These are phyloP conservation scores for Hyphopichia khmerensis DNA, from an alignment of 1,139 yeast genomes.

Conservation along the genomic window DNA sequence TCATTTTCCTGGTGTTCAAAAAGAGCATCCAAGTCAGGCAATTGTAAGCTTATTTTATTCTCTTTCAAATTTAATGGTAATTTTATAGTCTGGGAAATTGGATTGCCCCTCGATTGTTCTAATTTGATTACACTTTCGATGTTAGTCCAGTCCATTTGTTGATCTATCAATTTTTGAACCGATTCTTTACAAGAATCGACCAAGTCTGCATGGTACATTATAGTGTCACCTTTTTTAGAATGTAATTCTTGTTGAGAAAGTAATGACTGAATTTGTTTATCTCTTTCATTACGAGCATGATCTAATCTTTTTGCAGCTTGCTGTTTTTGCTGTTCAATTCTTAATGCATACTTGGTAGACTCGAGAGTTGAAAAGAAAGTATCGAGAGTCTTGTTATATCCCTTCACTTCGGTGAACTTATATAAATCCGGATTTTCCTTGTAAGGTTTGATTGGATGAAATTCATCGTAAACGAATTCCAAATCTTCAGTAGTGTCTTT, in stretches of 20 bases:
- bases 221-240: slow-evolving; percentile 67
- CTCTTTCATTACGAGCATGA: slow-evolving; percentile 72
- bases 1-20: slow-evolving; percentile 18
- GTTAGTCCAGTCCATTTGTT: slow-evolving; percentile 94
- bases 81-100: slow-evolving; percentile 59
- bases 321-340: slow-evolving; percentile 73
- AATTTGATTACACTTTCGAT: slow-evolving; percentile 72
- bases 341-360: slow-evolving; percentile 70
- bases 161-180: slow-evolving; percentile 65
- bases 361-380: slow-evolving; percentile 82
- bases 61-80: slow-evolving; percentile 71
- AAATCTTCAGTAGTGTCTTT: slow-evolving; percentile 32
- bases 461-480: slow-evolving; percentile 70
- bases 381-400: slow-evolving; percentile 83
- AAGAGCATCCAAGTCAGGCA: slow-evolving; percentile 47
- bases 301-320: slow-evolving; percentile 73
- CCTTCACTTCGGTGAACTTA: slow-evolving; percentile 41
- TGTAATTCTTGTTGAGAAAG: slow-evolving; percentile 64
- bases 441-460: slow-evolving; percentile 77
- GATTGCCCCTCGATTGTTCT: slow-evolving; percentile 68
- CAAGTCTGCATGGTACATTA: slow-evolving; percentile 65
- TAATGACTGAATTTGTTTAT: slow-evolving; percentile 67
- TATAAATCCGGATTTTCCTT: slow-evolving; percentile 33
- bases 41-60: slow-evolving; percentile 60
- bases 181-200: slow-evolving; percentile 74